Conservation (phyloP, 2,329 filamentous ascomycete genomes). For the Phyllosticta paracitricarpa region DNA sequence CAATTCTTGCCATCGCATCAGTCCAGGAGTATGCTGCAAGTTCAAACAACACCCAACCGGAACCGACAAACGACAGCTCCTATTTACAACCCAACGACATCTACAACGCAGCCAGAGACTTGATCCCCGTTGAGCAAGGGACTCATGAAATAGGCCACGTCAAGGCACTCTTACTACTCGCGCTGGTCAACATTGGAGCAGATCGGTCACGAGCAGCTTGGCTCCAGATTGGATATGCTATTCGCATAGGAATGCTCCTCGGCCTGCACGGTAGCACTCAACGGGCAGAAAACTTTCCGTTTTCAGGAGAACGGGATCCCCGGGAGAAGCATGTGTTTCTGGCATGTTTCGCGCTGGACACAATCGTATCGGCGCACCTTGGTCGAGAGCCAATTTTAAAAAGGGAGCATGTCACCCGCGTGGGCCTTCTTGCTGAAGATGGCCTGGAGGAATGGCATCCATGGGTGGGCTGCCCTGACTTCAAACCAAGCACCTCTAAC, state of each 20-base stretch:
- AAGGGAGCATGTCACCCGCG: slow-evolving; percentile 36
- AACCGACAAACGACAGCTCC: slow-evolving; percentile 1
- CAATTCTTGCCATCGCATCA: slow-evolving; percentile 33
- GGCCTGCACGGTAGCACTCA: slow-evolving; percentile 20
- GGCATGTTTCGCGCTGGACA: slow-evolving; percentile 55
- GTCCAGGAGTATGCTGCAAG: slow-evolving; percentile 17
- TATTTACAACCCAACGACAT: slow-evolving; percentile 15
- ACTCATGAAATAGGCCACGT: slow-evolving; percentile 30
- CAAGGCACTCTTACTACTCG: slow-evolving; percentile 39
- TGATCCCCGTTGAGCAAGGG: slow-evolving; percentile 24
- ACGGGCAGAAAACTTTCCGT: background rate
- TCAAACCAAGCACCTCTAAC: slow-evolving; percentile 14
- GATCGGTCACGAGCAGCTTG: slow-evolving; percentile 51
- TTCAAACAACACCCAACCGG: background rate
- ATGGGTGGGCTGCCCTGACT: slow-evolving; percentile 48
- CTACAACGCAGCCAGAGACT: slow-evolving; percentile 19
- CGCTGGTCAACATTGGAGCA: slow-evolving; percentile 53
- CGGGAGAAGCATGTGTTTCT: slow-evolving; percentile 37
- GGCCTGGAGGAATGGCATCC: slow-evolving; percentile 66
- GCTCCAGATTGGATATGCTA: slow-evolving; percentile 54
- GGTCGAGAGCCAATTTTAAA: slow-evolving; percentile 42
- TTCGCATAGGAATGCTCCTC: slow-evolving; percentile 37
- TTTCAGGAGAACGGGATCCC: slow-evolving; percentile 22
- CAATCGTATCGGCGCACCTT: slow-evolving; percentile 44
- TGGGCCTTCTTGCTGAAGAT: slow-evolving; percentile 49